A percentile compares a stretch with the other conserved stretches of the same genome.
These are phyloP conservation scores for Bipolaris cookei DNA, from an alignment of 2,329 filamentous ascomycete genomes.

Conservation along the genomic window DNA sequence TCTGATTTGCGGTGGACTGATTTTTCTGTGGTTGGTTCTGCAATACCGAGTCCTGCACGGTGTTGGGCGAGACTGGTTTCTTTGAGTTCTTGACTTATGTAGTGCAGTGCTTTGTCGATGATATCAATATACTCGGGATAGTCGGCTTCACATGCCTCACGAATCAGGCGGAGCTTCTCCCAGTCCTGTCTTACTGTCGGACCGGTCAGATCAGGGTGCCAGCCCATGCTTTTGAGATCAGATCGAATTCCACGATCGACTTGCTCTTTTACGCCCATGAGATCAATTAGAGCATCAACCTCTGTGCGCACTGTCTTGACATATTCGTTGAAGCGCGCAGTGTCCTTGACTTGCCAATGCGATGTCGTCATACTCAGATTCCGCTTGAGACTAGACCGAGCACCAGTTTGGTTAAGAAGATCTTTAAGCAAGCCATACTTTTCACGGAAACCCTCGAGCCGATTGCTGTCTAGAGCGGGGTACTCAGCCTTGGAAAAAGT, in stretches of 20 bases:
- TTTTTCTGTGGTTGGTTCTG: constrained; percentile 9
- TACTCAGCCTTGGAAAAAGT: constrained; percentile 47
- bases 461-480: constrained; percentile 52
- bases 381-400: constrained; percentile 43
- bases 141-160: constrained; percentile 51
- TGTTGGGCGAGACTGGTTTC: constrained; percentile 31
- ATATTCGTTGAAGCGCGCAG: constrained; percentile 50
- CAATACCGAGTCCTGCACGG: constrained; percentile 26
- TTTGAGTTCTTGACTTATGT: constrained; percentile 49
- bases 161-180: constrained; percentile 54
- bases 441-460: constrained; percentile 55
- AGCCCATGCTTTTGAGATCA: constrained; percentile 57
- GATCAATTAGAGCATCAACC: constrained; percentile 53
- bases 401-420: constrained; percentile 42
- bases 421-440: constrained; percentile 53
- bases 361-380: constrained; percentile 44
- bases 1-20: constrained; percentile 33
- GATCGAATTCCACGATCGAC: constrained; percentile 54
- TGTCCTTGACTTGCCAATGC: constrained; percentile 53
- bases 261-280: constrained; percentile 53
- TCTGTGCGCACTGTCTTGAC: constrained; percentile 51
- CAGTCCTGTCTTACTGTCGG: constrained; percentile 41
- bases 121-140: constrained; percentile 55
- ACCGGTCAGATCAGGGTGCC: constrained; percentile 54
- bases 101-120: constrained; percentile 52